Evolutionary conservation across 148 eudicot species (phyloP).

Genomic region (Rheum nobile): DNA sequence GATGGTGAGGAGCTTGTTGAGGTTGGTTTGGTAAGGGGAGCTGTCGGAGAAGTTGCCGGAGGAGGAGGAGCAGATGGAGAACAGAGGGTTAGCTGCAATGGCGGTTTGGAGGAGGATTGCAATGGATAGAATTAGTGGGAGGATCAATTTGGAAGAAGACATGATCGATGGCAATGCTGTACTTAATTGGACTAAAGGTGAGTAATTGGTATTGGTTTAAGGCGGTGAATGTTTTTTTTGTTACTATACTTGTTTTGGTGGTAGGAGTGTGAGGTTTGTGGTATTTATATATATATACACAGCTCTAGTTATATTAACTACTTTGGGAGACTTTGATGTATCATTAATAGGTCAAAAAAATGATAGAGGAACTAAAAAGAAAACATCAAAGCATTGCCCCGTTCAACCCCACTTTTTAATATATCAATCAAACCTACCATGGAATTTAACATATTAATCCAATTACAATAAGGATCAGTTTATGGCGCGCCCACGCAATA

Average conservation of each 20-base stretch:
- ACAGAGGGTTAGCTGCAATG: background rate
- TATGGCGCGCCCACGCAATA: too few species aligned
- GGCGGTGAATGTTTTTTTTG: background rate
- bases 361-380: background rate
- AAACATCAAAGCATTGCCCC: background rate
- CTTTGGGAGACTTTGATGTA: background rate
- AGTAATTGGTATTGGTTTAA: too few species aligned
- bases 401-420: background rate
- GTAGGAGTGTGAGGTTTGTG: background rate
- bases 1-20: conserved; percentile 4
- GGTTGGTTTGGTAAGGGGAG: background rate
- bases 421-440: too few species aligned
- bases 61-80: background rate
- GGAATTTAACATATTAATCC: too few species aligned
- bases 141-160: background rate
- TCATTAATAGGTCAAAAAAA: background rate
- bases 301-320: background rate
- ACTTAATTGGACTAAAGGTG: background rate
- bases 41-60: conserved; percentile 7
- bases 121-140: background rate
- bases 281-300: background rate
- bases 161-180: background rate
- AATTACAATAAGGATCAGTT: too few species aligned
- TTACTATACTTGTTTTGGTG: background rate
- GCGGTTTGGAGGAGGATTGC: background rate